Base-by-base conservation (phyloP, 192 early-diverging fungal species). In the Coemansia sp. region DNA sequence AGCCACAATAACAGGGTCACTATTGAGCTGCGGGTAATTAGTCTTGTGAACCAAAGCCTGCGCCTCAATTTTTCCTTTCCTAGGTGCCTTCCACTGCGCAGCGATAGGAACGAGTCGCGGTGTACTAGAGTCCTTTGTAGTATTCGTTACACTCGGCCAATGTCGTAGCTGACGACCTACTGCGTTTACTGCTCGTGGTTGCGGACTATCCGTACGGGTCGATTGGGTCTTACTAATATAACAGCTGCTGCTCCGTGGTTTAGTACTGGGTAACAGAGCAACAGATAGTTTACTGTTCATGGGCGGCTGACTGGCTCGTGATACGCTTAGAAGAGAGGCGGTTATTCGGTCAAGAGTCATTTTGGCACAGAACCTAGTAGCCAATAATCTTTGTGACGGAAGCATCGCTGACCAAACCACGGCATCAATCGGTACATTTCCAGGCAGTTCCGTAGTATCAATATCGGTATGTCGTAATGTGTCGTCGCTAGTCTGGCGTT, bases 281-380 rank as follows among this genome's bases (percentile, higher is more conserved):
- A 36, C 36, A 10, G 36, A 38, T 10, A 10, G 8, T 38, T 11
- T 52, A 52, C 50, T 52, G 22, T 10, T n/a, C 0, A 15, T 15
- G 3, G 57, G 33, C 16, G 50, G 49, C 49, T 43, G 13, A 43
- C 3, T 13, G 13, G 20, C n/a, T 22, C 49, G 49, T 24, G 49
- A n/a, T 8, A 7, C 2, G 20, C 20, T 50, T n/a, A 55, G 10
- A 1, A 55, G 53, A 3, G 53, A 55, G 38, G 61, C 61, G 6
- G 61, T 62, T 60, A 67, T 47, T 39, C 57, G 64, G 33, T 73
- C 64, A 2, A 64, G 64, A 2, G 40, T 15, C 20, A 74, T 52
- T 53, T 79, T 79, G 43, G 50, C 43, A 39, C 68, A 70, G 49
- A 63, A 79, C 13, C 77, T 47, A 10, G 33, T 36, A 0, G 72